Base-by-base conservation (phyloP, 1,284 basidiomycete genomes). In the Meira miltonrushii region DNA sequence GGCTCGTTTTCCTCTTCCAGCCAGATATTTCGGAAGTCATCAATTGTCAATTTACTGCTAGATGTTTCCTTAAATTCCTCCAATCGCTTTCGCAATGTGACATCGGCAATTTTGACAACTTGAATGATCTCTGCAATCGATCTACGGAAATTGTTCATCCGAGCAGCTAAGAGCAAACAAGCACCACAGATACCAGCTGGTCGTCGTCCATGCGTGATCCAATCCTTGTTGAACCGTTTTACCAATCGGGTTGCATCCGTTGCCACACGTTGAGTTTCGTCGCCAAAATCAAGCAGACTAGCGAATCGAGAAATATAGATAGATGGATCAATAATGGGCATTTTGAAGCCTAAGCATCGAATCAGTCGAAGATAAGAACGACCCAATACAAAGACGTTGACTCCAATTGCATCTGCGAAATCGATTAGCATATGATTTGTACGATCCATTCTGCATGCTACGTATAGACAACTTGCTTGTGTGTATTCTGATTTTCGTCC, bases 171-270 rank as follows among this genome's bases (percentile, higher is more conserved):
- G 40, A 98, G 84, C 13, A 98, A 84, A 39, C 90, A 92, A 0
- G 95, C 95, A 33, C 95, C 95, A 78, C 94, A 97, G 60, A 99
- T 93, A 15, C 95, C 95, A 0, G 95, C 92, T 0, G 95, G 95
- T 11, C 95, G 85, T 44, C 95, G 86, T 39, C 95, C 95, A 33
- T 88, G 87, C 6, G 90, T 89, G 85, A 99, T 92, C 94, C 94
- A 99, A 79, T 98, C 95, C 25, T 91, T 85, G 73, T 92, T 88
- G 80, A 98, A 97, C 25, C 95, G 89, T 64, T 89, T 87, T 17
- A 97, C 91, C 52, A 98, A 87, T 0, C 94, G 88, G 0, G 91
- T 87, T 0, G 95, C 95, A 74, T 99, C 95, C 12, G 88, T 86
- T 1, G 93, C 92, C 1, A 99, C 92, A 62, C 86, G 87, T 65